Percentiles rank a stretch among this genome's conserved stretches.
Evolutionary conservation across 148 eudicot species (phyloP).

Genomic region (Silene uniflora): DNA sequence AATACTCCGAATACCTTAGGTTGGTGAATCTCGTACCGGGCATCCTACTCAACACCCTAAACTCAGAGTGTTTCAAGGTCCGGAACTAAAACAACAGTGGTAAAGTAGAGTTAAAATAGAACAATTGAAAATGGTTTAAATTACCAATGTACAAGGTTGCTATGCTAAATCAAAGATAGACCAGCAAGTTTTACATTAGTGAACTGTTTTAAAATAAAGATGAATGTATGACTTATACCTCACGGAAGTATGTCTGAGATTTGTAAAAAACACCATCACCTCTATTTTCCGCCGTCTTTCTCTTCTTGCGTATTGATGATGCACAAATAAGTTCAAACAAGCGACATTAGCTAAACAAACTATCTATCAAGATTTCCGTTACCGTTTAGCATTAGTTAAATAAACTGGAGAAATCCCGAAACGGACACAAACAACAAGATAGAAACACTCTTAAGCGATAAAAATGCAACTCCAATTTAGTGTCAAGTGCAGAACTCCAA

Average conservation of each 20-base stretch:
- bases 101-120: background rate
- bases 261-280: too few species aligned
- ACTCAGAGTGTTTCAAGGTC: slow-evolving; percentile 80
- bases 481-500: background rate
- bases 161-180: too few species aligned
- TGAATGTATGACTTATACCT: too few species aligned
- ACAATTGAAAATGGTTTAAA: background rate
- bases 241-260: too few species aligned
- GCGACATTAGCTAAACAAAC: too few species aligned
- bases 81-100: slow-evolving; percentile 51
- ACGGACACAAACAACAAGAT: background rate
- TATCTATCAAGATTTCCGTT: too few species aligned
- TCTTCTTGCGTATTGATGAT: too few species aligned
- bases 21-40: slow-evolving; percentile 85
- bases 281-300: too few species aligned
- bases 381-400: background rate
- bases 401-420: background rate
- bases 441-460: slow-evolving; percentile 3
- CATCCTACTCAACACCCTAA: slow-evolving; percentile 55
- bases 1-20: slow-evolving; percentile 85
- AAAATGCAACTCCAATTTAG: background rate
- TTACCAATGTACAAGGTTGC: too few species aligned
- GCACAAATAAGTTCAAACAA: too few species aligned
- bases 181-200: too few species aligned
- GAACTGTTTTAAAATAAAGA: too few species aligned